Evolutionary conservation across 768 basidiomycete species (phyloP).

Genomic region (Pulveroboletus ravenelii): DNA sequence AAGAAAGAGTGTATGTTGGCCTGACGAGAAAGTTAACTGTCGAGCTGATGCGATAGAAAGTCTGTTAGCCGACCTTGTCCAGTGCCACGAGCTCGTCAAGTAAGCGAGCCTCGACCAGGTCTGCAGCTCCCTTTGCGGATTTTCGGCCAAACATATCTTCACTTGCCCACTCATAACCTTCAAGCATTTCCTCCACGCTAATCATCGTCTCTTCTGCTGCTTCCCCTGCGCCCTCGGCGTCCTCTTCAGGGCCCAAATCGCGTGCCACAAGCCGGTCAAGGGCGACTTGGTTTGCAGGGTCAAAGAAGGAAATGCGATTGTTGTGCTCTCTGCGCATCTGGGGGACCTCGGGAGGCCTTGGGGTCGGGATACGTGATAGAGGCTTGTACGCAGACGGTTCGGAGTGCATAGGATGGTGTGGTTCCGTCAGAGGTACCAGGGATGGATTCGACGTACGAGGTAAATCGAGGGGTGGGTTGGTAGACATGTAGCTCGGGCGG

Average conservation of each 20-base stretch:
- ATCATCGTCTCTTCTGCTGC: conserved; percentile 76
- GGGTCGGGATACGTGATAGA: conserved; percentile 26
- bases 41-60: neutral
- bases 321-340: conserved; percentile 53
- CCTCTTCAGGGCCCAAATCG: conserved; percentile 42
- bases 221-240: conserved; percentile 60
- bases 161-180: conserved; percentile 96
- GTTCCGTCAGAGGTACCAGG: conserved; percentile 5
- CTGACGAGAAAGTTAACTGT: conserved; percentile 26
- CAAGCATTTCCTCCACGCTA: conserved; percentile 97
- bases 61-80: conserved; percentile 64
- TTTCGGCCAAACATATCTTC: conserved; percentile 68
- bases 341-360: conserved; percentile 29
- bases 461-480: conserved; percentile 19
- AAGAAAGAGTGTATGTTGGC: conserved; percentile 97
- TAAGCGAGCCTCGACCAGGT: conserved; percentile 86
- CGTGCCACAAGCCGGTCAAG: conserved; percentile 65
- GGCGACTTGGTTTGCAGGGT: conserved; percentile 68
- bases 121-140: conserved; percentile 68
- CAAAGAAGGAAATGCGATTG: conserved; percentile 77
- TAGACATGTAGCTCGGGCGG: conserved; percentile 7
- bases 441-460: conserved; percentile 17
- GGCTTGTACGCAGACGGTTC: conserved; percentile 24
- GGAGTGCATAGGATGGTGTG: conserved; percentile 14
- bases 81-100: conserved; percentile 88